Base-by-base conservation (phyloP, 1,284 basidiomycete genomes). In the Ustilago tritici region DNA sequence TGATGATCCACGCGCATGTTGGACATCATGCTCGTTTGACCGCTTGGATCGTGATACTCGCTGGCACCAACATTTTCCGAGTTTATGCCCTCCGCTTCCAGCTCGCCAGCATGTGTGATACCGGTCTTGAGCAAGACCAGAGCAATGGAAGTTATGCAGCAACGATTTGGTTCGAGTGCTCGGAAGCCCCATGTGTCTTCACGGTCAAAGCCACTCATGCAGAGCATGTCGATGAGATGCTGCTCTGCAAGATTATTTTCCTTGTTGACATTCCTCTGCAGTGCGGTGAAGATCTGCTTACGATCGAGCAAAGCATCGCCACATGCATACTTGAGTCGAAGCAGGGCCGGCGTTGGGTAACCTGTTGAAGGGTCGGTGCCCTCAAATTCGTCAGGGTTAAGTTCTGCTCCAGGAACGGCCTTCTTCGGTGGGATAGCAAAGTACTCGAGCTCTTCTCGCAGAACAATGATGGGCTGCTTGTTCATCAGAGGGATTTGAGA, bases 141-240 rank as follows among this genome's bases (percentile, higher is more conserved):
- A 1, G 96, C 96, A 87, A 99, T 98, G 65, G 95, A 97, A 15
- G 95, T 96, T 87, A 99, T 98, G 86, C 95, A 97, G 84, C 95
- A 98, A 64, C 96, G 91, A 50, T 92, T 92, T 1, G 96, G 97
- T 87, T 99, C 96, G 82, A 97, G 89, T 0, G 96, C 94, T 56
- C 96, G 92, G 89, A 93, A 98, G 15, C 97, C 96, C 96, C 96
- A 99, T 84, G 92, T 91, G 87, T 99, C 97, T 34, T 96, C 92
- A 36, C 95, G 92, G 86, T 95, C 91, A 86, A 99, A 99, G 23
- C 96, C 96, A 87, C 95, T 96, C 95, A 98, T 98, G 88, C 97
- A 99, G 63, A 99, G 90, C 96, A 99, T 99, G 88, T 99, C 97
- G 87, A 99, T 99, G 78, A 99, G 89, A 88, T 99, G 96, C 88